Conservation (phyloP, 2,329 filamentous ascomycete genomes). For the Hirsutella thompsonii region DNA sequence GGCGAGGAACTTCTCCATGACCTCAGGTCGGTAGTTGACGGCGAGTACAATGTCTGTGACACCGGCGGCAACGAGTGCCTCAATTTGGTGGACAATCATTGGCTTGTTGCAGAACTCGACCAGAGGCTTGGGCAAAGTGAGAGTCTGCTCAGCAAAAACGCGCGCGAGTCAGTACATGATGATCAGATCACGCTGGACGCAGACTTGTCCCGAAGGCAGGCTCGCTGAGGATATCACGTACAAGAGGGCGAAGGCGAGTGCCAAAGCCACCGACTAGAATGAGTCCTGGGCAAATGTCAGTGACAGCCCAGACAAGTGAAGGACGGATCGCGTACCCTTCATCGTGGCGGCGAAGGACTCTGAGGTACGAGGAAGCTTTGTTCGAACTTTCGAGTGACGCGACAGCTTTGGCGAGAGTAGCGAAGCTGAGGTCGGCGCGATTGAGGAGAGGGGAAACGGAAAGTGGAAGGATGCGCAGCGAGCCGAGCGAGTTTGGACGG, state of each 20-base stretch:
- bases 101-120: slow-evolving; percentile 98
- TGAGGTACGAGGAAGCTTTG: neutral
- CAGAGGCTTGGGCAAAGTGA: slow-evolving; percentile 92
- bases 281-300: slow-evolving; percentile 49
- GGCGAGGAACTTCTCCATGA: slow-evolving; percentile 89
- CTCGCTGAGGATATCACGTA: slow-evolving; percentile 30
- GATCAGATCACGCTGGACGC: neutral
- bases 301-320: neutral
- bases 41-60: slow-evolving; percentile 96
- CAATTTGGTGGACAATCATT: slow-evolving; percentile 98
- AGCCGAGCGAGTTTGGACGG: too few species aligned
- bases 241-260: slow-evolving; percentile 90
- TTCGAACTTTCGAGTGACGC: neutral
- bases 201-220: too few species aligned
- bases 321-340: neutral
- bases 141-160: slow-evolving; percentile 48
- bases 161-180: neutral
- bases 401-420: neutral
- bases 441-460: too few species aligned
- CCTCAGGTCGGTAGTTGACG: slow-evolving; percentile 96
- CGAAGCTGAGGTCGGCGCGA: neutral
- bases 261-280: slow-evolving; percentile 99
- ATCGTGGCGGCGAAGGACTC: neutral
- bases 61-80: slow-evolving; percentile 82
- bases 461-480: too few species aligned